A percentile compares a stretch with the other conserved stretches of the same genome.
These are phyloP conservation scores for Rhynchospora breviuscula DNA, from an alignment of 176 grass and related monocot species.

Conservation along the genomic window DNA sequence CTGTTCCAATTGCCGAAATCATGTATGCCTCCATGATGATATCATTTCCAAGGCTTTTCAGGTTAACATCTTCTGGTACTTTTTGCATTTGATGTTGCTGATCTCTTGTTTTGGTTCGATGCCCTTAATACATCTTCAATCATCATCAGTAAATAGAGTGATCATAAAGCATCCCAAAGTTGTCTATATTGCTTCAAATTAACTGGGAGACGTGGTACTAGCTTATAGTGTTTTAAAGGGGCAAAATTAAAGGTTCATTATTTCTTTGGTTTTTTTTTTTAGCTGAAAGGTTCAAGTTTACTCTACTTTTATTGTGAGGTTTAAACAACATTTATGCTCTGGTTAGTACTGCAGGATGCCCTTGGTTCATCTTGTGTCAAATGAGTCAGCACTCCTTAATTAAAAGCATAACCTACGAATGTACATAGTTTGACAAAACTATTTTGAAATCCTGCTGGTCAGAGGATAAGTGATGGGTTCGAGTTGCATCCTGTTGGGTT, in stretches of 20 bases:
- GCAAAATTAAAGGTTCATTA: not conserved
- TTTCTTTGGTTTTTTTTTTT: too few relatives aligned
- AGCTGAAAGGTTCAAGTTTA: not conserved
- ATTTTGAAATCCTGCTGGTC: not conserved
- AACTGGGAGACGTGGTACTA: too few relatives aligned
- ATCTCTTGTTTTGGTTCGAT: not conserved
- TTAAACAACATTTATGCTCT: not conserved
- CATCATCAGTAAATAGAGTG: not conserved
- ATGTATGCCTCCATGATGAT: slow-evolving; percentile 76
- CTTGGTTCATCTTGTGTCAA: not conserved
- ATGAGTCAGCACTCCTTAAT: not conserved
- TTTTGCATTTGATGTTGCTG: not conserved
- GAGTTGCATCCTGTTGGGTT: not conserved
- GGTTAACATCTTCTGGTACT: slow-evolving; percentile 24
- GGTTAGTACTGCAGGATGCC: not conserved
- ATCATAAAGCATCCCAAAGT: not conserved
- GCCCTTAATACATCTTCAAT: not conserved
- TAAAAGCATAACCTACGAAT: not conserved
- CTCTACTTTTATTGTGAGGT: not conserved
- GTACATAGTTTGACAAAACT: not conserved
- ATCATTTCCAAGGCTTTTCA: slow-evolving; percentile 76
- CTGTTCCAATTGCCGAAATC: slow-evolving; percentile 71
- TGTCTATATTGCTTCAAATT: too few relatives aligned
- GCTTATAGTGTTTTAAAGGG: not conserved
- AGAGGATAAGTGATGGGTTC: not conserved